Conservation (phyloP, 306 rosid genomes). For the Sicyos edulis region DNA sequence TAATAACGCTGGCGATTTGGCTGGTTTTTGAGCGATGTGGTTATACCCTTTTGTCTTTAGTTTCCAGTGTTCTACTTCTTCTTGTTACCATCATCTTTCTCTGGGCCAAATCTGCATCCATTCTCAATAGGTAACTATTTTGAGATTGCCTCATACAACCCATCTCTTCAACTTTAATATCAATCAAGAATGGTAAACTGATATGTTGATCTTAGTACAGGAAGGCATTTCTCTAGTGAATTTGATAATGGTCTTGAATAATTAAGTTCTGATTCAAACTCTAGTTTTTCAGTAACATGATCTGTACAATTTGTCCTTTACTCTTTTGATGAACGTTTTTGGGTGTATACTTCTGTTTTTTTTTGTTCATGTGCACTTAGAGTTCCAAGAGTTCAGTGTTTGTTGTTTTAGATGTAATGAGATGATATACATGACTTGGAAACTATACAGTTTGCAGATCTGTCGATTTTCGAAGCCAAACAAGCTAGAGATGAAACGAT, state of each 20-base stretch:
- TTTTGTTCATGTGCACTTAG: not conserved
- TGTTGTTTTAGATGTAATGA: not conserved
- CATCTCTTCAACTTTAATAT: not conserved
- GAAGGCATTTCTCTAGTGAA: not conserved
- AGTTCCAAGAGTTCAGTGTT: not conserved
- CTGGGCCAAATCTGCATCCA: slow-evolving; percentile 95
- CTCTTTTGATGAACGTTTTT: not conserved
- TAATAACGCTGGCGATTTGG: slow-evolving; percentile 62
- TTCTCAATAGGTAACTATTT: slow-evolving; percentile 68
- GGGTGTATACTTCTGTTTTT: not conserved
- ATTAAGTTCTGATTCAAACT: not conserved
- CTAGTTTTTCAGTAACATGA: not conserved
- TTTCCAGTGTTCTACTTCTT: slow-evolving; percentile 83
- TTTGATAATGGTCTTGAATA: not conserved
- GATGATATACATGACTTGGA: not conserved
- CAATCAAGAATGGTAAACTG: not conserved
- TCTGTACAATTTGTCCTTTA: not conserved
- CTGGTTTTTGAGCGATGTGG: slow-evolving; percentile 91
- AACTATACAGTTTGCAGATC: not conserved
- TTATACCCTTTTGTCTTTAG: slow-evolving; percentile 77
- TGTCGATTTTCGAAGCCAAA: not conserved
- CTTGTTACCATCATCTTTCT: slow-evolving; percentile 75
- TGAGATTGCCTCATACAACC: slow-evolving; percentile 20
- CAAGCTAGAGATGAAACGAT: not conserved
- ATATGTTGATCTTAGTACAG: not conserved